Percentiles rank a stretch among this genome's conserved stretches.
Evolutionary conservation across 1,139 yeast species (phyloP).

Genomic region (Kurtzmaniella quercitrusa): DNA sequence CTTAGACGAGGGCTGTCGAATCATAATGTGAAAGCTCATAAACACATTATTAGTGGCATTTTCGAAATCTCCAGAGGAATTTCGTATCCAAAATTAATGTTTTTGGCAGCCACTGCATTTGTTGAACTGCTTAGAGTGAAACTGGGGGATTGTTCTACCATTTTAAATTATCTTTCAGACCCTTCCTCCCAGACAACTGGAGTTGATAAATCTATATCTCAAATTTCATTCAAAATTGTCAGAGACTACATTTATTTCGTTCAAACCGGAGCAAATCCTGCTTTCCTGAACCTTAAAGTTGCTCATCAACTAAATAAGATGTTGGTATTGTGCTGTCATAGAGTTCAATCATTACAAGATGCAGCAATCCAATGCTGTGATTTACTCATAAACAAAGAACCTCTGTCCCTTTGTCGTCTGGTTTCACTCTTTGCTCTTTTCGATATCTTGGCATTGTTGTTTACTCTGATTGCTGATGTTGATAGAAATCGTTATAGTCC

Average conservation of each 20-base stretch:
- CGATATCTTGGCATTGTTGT: constrained; percentile 73
- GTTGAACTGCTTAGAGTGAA: constrained; percentile 76
- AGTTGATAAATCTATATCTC: constrained; percentile 66
- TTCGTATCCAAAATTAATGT: constrained; percentile 81
- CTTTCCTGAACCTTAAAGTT: constrained; percentile 54
- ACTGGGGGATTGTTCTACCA: constrained; percentile 76
- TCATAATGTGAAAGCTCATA: constrained; percentile 74
- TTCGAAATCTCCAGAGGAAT: constrained; percentile 52
- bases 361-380: constrained; percentile 82
- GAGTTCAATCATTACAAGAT: constrained; percentile 70
- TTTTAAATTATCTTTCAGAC: constrained; percentile 76
- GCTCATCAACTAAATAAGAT: constrained; percentile 70
- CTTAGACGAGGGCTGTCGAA: constrained; percentile 87
- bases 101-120: constrained; percentile 75
- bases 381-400: constrained; percentile 60
- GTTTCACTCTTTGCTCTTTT: constrained; percentile 71
- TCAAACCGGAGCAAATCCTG: constrained; percentile 43
- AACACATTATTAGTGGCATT: constrained; percentile 49
- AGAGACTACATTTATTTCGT: constrained; percentile 50
- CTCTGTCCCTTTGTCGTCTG: constrained; percentile 76
- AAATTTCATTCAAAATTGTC: constrained; percentile 58
- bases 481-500: constrained; percentile 86
- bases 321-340: constrained; percentile 71
- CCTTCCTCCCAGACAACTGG: constrained; percentile 74
- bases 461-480: constrained; percentile 82